Base-by-base conservation (phyloP, 805 yeast species). In the Myxozyma kluyveri region DNA sequence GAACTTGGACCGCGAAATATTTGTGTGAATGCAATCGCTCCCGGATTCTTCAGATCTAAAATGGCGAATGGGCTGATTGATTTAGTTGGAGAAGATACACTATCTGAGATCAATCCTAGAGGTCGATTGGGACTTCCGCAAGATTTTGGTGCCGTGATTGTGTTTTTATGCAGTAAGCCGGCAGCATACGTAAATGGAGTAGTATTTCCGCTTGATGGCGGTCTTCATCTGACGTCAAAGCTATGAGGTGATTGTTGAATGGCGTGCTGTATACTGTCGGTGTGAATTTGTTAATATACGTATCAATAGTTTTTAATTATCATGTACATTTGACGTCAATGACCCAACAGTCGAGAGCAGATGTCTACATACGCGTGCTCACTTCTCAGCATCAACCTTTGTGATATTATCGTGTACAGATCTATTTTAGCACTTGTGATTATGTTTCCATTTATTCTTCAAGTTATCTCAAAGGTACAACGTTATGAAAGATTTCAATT, bases 31-130 rank as follows among this genome's bases (percentile, higher is more conserved):
- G 71, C 80, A 10, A 67, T 84, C 57, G 88, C 88, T 4, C 90
- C 90, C 0, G 91, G 91, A 0, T 85, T 83, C 65, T 82, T 84
- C 76, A 86, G 86, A 19, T 75, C 84, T 18, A 84, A 82, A 67
- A 84, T 84, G 89, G 75, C 88, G 37, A 75, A 79, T 54, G 90
- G 88, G 0, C 59, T 84, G 42, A 69, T 85, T 42, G 77, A 72
- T 35, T 70, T 67, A 47, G 71, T 77, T 21, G 81, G 81, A 22
- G 82, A 81, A 12, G 81, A 77, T 12, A 27, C 63, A 0, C 70
- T 82, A 73, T 60, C 57, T 12, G 73, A 69, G 27, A 54, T 64
- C 26, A 85, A 83, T 68, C 90, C 90, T 14, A 72, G 82, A 61
- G 71, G 73, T 48, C 75, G 91, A 64, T 71, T 84, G 43, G 91